These are phyloP conservation scores for Lolium perenne DNA, from an alignment of 176 grass and related monocot species.

Conservation along the genomic window DNA sequence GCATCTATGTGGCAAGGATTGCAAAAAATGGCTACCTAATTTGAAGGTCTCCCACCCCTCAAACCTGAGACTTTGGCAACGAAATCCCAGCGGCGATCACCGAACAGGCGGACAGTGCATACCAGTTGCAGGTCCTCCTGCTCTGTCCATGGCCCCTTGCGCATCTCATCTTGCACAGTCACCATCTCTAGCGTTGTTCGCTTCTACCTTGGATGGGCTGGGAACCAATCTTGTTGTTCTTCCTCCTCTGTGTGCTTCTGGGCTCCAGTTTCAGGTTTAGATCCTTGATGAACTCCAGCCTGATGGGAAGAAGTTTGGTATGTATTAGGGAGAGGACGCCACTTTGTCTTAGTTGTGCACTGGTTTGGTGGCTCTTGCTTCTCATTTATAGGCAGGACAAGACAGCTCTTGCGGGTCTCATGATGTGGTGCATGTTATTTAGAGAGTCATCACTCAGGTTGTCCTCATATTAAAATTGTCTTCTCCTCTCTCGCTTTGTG, in stretches of 20 bases:
- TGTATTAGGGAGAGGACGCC: constrained; percentile 24
- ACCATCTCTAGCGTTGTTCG: constrained; percentile 63
- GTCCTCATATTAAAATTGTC: background rate
- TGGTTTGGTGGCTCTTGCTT: constrained; percentile 55
- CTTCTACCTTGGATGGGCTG: constrained; percentile 49
- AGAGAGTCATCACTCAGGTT: background rate
- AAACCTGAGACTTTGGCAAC: constrained; percentile 99
- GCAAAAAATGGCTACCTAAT: constrained; percentile 63
- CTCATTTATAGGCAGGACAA: constrained; percentile 71
- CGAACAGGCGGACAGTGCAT: constrained; percentile 89
- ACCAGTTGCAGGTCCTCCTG: constrained; percentile 90
- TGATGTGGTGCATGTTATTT: constrained; percentile 33
- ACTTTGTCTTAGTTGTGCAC: constrained; percentile 49
- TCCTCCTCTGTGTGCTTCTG: constrained; percentile 41
- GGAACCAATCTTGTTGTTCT: constrained; percentile 35
- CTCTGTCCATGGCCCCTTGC: constrained; percentile 85
- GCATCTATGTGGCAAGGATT: constrained; percentile 50
- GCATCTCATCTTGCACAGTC: constrained; percentile 74
- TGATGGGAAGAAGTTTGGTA: constrained; percentile 33
- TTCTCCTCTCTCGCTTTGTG: constrained; percentile 1
- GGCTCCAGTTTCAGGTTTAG: constrained; percentile 46
- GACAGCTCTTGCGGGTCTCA: constrained; percentile 18
- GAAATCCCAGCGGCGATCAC: constrained; percentile 97
- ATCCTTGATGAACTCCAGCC: constrained; percentile 47
- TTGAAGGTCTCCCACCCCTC: constrained; percentile 85